phyloP scores from a whole-genome alignment of 305 asterid species.

The Fraxinus nigra region DNA sequence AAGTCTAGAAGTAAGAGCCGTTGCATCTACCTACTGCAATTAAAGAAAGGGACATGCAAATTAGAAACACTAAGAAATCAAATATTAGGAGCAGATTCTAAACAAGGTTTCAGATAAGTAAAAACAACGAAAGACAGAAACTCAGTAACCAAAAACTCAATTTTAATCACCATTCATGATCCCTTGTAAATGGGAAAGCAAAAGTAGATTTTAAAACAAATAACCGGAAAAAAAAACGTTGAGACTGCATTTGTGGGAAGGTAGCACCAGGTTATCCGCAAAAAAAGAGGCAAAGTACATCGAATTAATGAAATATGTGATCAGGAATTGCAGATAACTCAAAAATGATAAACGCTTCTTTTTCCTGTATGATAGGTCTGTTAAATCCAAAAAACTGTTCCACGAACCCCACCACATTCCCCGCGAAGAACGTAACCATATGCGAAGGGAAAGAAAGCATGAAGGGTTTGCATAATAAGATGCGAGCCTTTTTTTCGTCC shows the following conservation, averaged over 20 bases:
- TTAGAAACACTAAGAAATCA: not conserved
- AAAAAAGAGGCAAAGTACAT: not conserved
- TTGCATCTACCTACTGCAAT: conserved; percentile 76
- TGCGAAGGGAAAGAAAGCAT: too few species aligned
- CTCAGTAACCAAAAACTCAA: not conserved
- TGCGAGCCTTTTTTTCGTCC: too few species aligned
- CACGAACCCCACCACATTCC: too few species aligned
- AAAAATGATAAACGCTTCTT: not conserved
- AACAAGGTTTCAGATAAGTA: not conserved
- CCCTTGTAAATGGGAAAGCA: not conserved
- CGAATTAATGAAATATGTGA: not conserved
- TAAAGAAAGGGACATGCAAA: not conserved
- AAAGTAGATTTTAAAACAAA: not conserved
- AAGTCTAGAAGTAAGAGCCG: conserved; percentile 71
- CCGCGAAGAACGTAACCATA: too few species aligned
- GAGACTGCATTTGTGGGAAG: not conserved
- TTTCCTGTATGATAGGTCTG: not conserved
- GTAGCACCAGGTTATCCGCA: not conserved
- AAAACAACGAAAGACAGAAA: not conserved
- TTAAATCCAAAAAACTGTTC: too few species aligned
- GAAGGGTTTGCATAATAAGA: too few species aligned
- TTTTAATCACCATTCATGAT: not conserved
- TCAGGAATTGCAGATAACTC: not conserved
- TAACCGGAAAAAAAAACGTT: not conserved
- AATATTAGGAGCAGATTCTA: not conserved